Base-by-base conservation (phyloP, 164 flowering plant genomes). In the Magnolia officinalis region DNA sequence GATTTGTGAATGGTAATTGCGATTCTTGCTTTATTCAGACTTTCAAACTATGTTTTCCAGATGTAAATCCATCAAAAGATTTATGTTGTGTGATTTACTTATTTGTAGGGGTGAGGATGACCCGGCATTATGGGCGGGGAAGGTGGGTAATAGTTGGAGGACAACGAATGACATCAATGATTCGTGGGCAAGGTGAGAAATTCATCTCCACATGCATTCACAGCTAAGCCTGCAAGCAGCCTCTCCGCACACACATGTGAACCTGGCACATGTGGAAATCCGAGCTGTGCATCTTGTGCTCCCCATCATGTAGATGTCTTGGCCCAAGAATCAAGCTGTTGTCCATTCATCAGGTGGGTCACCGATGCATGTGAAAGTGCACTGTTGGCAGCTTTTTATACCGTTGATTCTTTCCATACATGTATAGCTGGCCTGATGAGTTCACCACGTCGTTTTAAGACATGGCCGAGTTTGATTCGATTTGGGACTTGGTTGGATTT, bases 131-230 rank as follows among this genome's bases (percentile, higher is more conserved):
- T 94, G 98, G 98, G 98, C 98, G 8, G 85, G 86, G 2, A 76
- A 78, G 70, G 89, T 94, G 81, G 98, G 98, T 58, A 94, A 96
- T 75, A 94, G 98, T 81, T 96, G 99, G 99, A 85, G 99, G 37
- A 96, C 99, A 70, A 96, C 99, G 50, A 90, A 87, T 50, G 99
- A 96, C 81, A 96, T 96, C 73, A 89, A 87, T 68, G 99, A 96
- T 82, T 72, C 97, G 63, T 96, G 98, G 98, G 92, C 82, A 73
- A 96, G 99, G 99, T 96, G 80, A 51, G 76, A 63, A 74, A 63
- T 65, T n/a, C 52, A 9, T 55, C 18, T 11, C 61, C 61, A 55
- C 13, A 55, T 55, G 13, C 61, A 55, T 55, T 55, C 61, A 55
- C 61, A 11, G 61, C 61, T 11, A 55, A 55, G 13, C 61, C 61